Percentiles rank a stretch among this genome's conserved stretches.
phyloP scores from a whole-genome alignment of 768 basidiomycete species.

The Mycena maculata region DNA sequence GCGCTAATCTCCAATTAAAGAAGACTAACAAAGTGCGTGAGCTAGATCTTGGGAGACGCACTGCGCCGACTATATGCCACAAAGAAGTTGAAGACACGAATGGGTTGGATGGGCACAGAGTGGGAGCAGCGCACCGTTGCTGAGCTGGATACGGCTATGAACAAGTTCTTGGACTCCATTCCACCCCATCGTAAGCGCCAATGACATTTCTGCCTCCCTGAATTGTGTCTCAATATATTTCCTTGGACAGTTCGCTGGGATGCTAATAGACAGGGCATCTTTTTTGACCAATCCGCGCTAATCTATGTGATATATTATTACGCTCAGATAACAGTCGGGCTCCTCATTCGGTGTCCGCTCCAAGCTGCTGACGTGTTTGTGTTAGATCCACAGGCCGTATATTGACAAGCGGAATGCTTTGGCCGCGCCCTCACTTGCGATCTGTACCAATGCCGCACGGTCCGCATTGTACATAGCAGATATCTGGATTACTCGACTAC shows the following conservation, averaged over 20 bases:
- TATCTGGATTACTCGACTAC: constrained; percentile 14
- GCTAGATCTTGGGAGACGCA: constrained; percentile 71
- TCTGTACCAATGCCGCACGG: constrained; percentile 26
- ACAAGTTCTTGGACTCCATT: constrained; percentile 70
- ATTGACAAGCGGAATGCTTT: constrained; percentile 13
- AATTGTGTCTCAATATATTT: not conserved
- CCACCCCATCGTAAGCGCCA: constrained; percentile 66
- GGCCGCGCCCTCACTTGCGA: constrained; percentile 26
- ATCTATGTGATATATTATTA: constrained; percentile 56
- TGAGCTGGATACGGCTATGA: constrained; percentile 70
- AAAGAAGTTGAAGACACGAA: constrained; percentile 53
- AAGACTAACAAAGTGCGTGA: too few relatives aligned
- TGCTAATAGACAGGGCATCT: constrained; percentile 23
- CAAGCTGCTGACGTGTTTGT: not conserved
- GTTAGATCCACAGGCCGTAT: constrained; percentile 38
- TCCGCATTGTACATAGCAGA: constrained; percentile 15
- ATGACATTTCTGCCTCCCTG: not conserved
- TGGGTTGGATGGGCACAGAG: constrained; percentile 62
- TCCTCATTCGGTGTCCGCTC: constrained; percentile 38
- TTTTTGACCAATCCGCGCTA: constrained; percentile 55
- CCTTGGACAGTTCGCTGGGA: constrained; percentile 38
- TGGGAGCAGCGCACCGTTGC: constrained; percentile 68
- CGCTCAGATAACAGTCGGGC: constrained; percentile 59
- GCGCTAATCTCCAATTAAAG: constrained; percentile 38
- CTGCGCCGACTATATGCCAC: constrained; percentile 66